Conservation (phyloP, 2,329 filamentous ascomycete genomes). For the Verruconis gallopava region DNA sequence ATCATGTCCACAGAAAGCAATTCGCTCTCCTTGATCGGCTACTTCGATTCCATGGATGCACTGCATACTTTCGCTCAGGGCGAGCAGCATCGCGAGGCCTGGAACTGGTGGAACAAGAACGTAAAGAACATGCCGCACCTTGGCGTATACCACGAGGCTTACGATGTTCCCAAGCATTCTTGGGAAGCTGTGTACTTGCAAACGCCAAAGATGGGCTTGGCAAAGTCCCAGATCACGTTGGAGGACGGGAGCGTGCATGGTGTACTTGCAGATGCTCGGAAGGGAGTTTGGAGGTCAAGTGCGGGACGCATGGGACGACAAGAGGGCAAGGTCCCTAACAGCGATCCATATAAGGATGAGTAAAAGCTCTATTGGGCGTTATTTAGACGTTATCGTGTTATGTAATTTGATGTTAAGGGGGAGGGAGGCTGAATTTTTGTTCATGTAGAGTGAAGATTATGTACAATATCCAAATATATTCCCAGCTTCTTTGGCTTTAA, state of each 20-base stretch:
- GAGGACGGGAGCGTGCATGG: slow-evolving; percentile 2
- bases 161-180: slow-evolving; percentile 29
- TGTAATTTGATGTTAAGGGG: too few relatives aligned
- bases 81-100: slow-evolving; percentile 33
- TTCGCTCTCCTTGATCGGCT: slow-evolving; percentile 31
- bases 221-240: slow-evolving; percentile 10
- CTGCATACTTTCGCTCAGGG: slow-evolving; percentile 41
- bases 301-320: slow-evolving; percentile 5
- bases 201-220: slow-evolving; percentile 22
- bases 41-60: slow-evolving; percentile 38
- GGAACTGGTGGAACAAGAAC: slow-evolving; percentile 36
- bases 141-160: slow-evolving; percentile 43
- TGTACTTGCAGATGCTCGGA: slow-evolving; percentile 7
- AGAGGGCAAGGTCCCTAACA: neutral
- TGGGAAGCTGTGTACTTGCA: slow-evolving; percentile 42
- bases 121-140: slow-evolving; percentile 27
- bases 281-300: slow-evolving; percentile 8
- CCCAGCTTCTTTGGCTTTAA: too few relatives aligned
- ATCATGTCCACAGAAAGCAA: slow-evolving; percentile 22
- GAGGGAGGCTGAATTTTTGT: too few relatives aligned
- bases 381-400: too few relatives aligned
- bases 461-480: too few relatives aligned
- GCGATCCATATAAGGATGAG: neutral
- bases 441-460: too few relatives aligned
- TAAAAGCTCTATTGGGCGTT: too few relatives aligned